Conservation (phyloP, 495 filamentous ascomycete species). For the Choiromyces venosus region DNA sequence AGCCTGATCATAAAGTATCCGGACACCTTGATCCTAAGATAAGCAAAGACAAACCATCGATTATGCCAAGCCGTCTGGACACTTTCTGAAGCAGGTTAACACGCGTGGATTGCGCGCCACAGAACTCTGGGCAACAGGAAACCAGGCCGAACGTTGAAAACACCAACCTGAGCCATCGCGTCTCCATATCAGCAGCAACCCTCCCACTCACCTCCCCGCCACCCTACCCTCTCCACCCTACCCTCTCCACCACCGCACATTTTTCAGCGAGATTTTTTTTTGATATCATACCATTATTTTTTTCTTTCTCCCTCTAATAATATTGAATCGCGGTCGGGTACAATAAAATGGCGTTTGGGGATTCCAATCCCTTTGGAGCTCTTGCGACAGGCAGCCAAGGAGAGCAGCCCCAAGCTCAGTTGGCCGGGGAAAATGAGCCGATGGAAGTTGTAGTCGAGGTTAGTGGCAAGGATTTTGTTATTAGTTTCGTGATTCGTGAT, state of each 20-base stretch:
- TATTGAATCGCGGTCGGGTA: not conserved
- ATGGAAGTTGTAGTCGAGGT: slow-evolving; percentile 51
- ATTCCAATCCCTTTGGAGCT: slow-evolving; percentile 34
- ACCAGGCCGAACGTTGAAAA: not conserved
- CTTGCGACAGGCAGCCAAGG: slow-evolving; percentile 23
- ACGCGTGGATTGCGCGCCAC: not conserved
- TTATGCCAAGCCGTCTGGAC: not conserved
- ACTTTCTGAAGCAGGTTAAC: not conserved
- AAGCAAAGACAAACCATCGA: no score
- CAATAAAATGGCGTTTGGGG: slow-evolving; percentile 23
- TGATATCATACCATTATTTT: not conserved
- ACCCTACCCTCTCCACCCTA: no score
- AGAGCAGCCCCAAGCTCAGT: slow-evolving; percentile 30
- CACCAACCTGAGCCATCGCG: not conserved
- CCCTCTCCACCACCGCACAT: not conserved
- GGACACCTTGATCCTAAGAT: no score
- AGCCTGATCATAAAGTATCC: no score
- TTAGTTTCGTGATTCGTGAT: not conserved
- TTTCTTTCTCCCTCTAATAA: not conserved
- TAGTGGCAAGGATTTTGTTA: slow-evolving; percentile 22
- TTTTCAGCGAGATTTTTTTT: not conserved
- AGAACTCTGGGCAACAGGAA: not conserved
- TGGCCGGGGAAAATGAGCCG: slow-evolving; percentile 43
- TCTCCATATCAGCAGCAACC: not conserved
- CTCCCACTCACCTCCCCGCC: not conserved